These are phyloP conservation scores for Setomelanomma holmii DNA, from an alignment of 2,329 filamentous ascomycete genomes.

Conservation along the genomic window DNA sequence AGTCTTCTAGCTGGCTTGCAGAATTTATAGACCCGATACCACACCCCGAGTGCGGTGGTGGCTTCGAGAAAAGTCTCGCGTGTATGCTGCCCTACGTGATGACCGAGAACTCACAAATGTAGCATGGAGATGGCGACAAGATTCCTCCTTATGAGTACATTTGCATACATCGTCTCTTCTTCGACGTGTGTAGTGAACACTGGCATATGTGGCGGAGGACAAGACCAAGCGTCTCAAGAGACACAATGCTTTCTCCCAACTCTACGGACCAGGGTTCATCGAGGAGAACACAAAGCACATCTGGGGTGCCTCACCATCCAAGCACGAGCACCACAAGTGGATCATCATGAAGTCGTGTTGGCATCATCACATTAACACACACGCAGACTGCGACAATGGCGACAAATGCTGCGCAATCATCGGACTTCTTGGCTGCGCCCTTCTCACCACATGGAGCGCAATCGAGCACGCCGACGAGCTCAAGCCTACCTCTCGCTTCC, in stretches of 20 bases:
- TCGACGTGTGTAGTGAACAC: slow-evolving; percentile 5
- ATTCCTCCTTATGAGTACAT: slow-evolving; percentile 17
- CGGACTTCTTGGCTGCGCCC: slow-evolving; percentile 21
- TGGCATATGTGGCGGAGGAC: neutral
- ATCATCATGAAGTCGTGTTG: neutral
- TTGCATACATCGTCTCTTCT: slow-evolving; percentile 20
- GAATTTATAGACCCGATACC: neutral
- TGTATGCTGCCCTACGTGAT: neutral
- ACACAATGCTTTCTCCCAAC: neutral
- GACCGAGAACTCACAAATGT: slow-evolving; percentile 1
- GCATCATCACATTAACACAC: no score
- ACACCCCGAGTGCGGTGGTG: neutral
- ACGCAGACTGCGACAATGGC: slow-evolving; percentile 22
- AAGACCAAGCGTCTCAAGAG: neutral
- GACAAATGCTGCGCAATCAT: slow-evolving; percentile 7
- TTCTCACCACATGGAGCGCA: slow-evolving; percentile 18
- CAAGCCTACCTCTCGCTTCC: slow-evolving; percentile 22
- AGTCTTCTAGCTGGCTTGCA: neutral
- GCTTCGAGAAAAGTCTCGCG: neutral
- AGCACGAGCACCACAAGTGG: slow-evolving; percentile 1
- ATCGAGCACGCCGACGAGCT: slow-evolving; percentile 23
- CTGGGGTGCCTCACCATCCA: slow-evolving; percentile 4
- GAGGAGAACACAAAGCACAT: slow-evolving; percentile 20
- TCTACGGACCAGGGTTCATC: slow-evolving; percentile 15
- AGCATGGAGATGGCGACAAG: neutral